phyloP scores from a whole-genome alignment of 495 filamentous ascomycete genomes.

The Aspergillus asperescens region DNA sequence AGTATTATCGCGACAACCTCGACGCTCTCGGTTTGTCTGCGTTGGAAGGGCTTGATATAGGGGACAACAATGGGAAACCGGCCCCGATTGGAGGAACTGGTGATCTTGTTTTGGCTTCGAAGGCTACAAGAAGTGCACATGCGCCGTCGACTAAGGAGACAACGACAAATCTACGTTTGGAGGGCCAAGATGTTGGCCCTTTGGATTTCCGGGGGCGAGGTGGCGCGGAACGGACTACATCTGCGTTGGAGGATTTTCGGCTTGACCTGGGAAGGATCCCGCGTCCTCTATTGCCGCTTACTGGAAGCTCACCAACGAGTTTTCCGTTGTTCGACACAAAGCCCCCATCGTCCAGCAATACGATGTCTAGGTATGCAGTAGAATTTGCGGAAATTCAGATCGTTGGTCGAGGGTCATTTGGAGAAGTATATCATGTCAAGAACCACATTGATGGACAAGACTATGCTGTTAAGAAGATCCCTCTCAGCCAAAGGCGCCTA shows the following conservation, averaged over 20 bases:
- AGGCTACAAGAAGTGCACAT: constrained; percentile 10
- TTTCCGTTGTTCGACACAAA: constrained; percentile 30
- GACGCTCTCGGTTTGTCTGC: constrained; percentile 37
- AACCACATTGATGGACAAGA: constrained; percentile 48
- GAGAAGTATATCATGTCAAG: constrained; percentile 47
- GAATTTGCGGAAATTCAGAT: constrained; percentile 42
- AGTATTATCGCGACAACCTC: constrained; percentile 42
- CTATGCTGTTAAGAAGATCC: constrained; percentile 53
- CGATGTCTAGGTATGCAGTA: constrained; percentile 37
- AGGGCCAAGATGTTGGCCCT: constrained; percentile 8
- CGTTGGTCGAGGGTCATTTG: constrained; percentile 49
- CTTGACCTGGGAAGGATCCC: constrained; percentile 20
- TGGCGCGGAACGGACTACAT: constrained; percentile 16
- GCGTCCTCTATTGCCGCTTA: constrained; percentile 23
- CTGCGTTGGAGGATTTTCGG: constrained; percentile 23
- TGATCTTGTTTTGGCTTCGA: constrained; percentile 25
- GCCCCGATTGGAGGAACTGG: constrained; percentile 15
- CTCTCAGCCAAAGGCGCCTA: constrained; percentile 43
- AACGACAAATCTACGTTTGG: constrained; percentile 8
- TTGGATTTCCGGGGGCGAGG: constrained; percentile 18
- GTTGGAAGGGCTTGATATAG: constrained; percentile 33
- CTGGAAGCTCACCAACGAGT: constrained; percentile 34
- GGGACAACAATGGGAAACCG: constrained; percentile 12
- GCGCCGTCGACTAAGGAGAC: constrained; percentile 1
- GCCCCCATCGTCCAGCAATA: constrained; percentile 14